phyloP scores from a whole-genome alignment of 805 yeast species.

The Yarrowia sp. region DNA sequence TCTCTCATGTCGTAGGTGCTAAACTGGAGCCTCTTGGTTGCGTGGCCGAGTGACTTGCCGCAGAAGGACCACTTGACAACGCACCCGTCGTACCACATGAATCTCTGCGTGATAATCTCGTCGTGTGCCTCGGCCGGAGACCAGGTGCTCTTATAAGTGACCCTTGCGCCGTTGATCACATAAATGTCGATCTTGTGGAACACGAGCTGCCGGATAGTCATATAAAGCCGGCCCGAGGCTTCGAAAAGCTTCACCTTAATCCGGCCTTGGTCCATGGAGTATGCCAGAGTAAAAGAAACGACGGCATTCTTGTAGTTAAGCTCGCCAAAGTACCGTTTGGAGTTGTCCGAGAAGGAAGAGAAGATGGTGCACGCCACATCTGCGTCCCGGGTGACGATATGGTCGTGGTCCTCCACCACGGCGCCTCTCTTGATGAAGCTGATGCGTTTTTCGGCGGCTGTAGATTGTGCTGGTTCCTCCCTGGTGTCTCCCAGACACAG shows the following conservation, averaged over 20 bases:
- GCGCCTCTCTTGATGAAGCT: not conserved
- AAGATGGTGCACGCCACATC: not conserved
- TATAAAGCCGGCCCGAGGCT: not conserved
- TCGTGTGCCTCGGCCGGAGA: not conserved
- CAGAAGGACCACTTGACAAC: slow-evolving; percentile 7
- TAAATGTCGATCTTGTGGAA: slow-evolving; percentile 16
- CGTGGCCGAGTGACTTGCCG: not conserved
- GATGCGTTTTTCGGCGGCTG: not conserved
- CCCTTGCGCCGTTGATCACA: not conserved
- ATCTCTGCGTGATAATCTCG: not conserved
- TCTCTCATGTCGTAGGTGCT: slow-evolving; percentile 3
- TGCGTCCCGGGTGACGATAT: not conserved
- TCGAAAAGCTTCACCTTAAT: slow-evolving; percentile 12
- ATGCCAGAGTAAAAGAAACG: not conserved
- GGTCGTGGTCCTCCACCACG: not conserved
- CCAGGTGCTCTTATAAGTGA: slow-evolving; percentile 4
- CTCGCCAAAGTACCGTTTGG: slow-evolving; percentile 10
- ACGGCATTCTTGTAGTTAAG: not conserved
- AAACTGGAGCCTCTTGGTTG: not conserved
- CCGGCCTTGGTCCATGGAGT: slow-evolving; percentile 9
- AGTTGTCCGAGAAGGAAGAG: not conserved
- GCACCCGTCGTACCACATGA: slow-evolving; percentile 16
- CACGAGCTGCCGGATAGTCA: slow-evolving; percentile 6
- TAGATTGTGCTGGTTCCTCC: too few relatives aligned
- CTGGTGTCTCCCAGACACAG: not conserved